A percentile compares a stretch with the other conserved stretches of the same genome.
These are phyloP conservation scores for Anthoceros angustus DNA, from an alignment of 225 moss, liverwort and hornwort species.

Conservation along the genomic window DNA sequence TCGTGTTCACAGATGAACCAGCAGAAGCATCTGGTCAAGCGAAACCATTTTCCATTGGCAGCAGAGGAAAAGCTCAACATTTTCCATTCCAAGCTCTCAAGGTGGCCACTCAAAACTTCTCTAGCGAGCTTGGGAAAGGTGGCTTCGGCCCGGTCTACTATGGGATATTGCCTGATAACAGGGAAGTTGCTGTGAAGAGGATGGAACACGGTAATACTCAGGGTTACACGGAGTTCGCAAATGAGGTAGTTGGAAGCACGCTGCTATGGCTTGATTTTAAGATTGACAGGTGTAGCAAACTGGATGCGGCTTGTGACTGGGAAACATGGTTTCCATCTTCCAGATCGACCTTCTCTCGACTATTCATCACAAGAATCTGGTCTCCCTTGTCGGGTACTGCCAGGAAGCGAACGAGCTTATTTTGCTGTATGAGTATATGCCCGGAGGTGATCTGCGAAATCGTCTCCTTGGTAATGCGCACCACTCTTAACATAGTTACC, in stretches of 20 bases:
- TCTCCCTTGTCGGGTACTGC: not conserved
- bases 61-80: not conserved
- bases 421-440: not conserved
- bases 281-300: slow-evolving; percentile 59
- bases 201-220: slow-evolving; percentile 41
- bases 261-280: slow-evolving; percentile 65
- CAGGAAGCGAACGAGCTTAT: not conserved
- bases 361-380: not conserved
- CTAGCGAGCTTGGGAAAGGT: slow-evolving; percentile 40
- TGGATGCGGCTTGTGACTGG: slow-evolving; percentile 51
- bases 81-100: not conserved
- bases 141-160: slow-evolving; percentile 79
- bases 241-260: slow-evolving; percentile 36
- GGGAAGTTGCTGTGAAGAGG: slow-evolving; percentile 65
- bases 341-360: slow-evolving; percentile 1
- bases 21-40: not conserved
- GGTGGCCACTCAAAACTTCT: not conserved
- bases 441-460: not conserved
- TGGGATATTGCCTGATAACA: slow-evolving; percentile 52
- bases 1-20: too few relatives aligned
- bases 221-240: slow-evolving; percentile 53
- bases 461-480: not conserved
- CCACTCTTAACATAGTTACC: not conserved
- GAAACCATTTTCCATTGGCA: not conserved
- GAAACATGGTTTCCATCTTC: not conserved